Base-by-base conservation (phyloP, 2,329 filamentous ascomycete species). In the Ascochyta rabiei region DNA sequence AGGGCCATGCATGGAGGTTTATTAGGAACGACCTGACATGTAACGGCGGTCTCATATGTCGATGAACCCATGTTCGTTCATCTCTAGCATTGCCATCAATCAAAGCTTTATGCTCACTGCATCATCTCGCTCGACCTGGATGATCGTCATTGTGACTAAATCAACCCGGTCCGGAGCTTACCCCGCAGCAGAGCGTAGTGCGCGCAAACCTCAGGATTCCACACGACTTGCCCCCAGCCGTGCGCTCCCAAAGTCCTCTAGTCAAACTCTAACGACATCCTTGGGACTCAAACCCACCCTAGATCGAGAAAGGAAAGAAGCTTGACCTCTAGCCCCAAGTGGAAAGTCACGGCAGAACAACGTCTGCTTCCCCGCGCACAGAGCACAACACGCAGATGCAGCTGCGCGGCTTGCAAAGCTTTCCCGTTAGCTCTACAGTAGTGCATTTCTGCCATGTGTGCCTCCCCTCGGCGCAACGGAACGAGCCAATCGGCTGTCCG, bases 301-400 rank as follows among this genome's bases (percentile, higher is more conserved):
- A 49, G 12, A 7, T 13, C 52, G 0, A 13, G 39, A 9, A 38
- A 33, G 52, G 52, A 48, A 54, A 39, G 51, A 45, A 19, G 15
- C 9, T 4, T 1, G 5, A 3, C 2, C 2, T 6, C 46, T 54
- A 54, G 24, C 52, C 15, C 2, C 1, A 49, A 45, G 12, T 13
- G 34, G 52, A 35, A 54, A 54, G 45, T 34, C 4, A 35, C 46
- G 52, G 46, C 44, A 40, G 16, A 6, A 21, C 26, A 10, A 4
- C 15, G 39, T 6, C 13, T 7, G 19, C 28, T 37, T 46, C 52
- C 52, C 52, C 52, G 52, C 52, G 52, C 52, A 54, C 52, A 19
- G 28, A 41, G 28, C 26, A 12, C 9, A 9, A 3, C 43, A 40
- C 50, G 1, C 21, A 4, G 4, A 23, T 6, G 21, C 21, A 23